phyloP scores from a whole-genome alignment of 768 basidiomycete genomes.

The Serendipita sp. region DNA sequence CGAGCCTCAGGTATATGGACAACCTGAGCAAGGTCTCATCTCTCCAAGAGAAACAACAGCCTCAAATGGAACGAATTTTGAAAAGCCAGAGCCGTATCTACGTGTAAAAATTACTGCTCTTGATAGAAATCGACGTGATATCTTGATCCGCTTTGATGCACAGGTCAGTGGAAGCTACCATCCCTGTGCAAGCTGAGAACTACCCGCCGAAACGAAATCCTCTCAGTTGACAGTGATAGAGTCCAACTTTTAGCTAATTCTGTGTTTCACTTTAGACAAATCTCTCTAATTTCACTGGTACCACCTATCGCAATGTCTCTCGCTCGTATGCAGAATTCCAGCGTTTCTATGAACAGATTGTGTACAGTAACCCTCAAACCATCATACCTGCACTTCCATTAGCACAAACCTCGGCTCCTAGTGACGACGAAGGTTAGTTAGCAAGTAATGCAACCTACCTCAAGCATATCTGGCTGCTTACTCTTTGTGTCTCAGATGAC shows the following conservation, averaged over 20 bases:
- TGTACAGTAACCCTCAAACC: conserved; percentile 85
- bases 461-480: conserved; percentile 1
- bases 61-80: conserved; percentile 53
- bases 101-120: conserved; percentile 77
- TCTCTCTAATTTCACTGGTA: conserved; percentile 75
- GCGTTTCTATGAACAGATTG: conserved; percentile 78
- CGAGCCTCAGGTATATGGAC: conserved; percentile 75
- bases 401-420: conserved; percentile 90
- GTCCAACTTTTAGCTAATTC: background rate
- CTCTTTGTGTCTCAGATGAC: conserved; percentile 41
- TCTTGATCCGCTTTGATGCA: conserved; percentile 85
- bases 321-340: conserved; percentile 92
- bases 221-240: background rate
- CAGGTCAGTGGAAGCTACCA: conserved; percentile 39
- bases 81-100: conserved; percentile 69
- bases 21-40: conserved; percentile 67
- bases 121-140: conserved; percentile 89
- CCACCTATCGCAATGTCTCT: conserved; percentile 83
- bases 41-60: conserved; percentile 50
- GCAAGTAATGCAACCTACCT: background rate
- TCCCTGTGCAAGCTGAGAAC: background rate
- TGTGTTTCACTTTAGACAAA: conserved; percentile 51
- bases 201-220: background rate
- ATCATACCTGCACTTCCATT: conserved; percentile 91
- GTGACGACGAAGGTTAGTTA: conserved; percentile 65